Evolutionary conservation across 2,329 filamentous ascomycete genomes (phyloP).

Genomic region (Aspergillus piperis): DNA sequence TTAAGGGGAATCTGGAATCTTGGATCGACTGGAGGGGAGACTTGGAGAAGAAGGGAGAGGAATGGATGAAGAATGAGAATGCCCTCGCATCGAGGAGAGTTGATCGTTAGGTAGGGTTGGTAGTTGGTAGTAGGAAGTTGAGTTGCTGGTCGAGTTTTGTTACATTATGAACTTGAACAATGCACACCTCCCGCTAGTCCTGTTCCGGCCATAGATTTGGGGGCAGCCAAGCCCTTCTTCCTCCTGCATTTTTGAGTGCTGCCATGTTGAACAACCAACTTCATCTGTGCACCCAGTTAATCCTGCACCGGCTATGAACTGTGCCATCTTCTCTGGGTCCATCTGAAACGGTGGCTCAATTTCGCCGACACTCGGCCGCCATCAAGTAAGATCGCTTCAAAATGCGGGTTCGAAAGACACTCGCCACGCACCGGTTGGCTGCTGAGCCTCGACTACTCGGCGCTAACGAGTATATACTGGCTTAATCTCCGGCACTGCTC

Average conservation of each 20-base stretch:
- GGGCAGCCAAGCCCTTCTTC: too few species aligned
- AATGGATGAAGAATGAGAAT: neutral
- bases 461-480: constrained; percentile 1
- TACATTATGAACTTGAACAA: too few species aligned
- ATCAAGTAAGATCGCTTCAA: neutral
- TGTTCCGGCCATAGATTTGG: too few species aligned
- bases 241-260: too few species aligned
- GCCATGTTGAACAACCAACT: too few species aligned
- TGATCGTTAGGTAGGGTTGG: too few species aligned
- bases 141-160: too few species aligned
- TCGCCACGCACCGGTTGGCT: neutral
- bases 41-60: neutral
- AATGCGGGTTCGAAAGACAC: neutral
- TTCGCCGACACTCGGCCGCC: neutral
- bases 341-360: neutral
- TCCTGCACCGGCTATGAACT: too few species aligned
- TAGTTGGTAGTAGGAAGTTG: too few species aligned
- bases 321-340: neutral
- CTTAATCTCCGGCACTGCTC: constrained; percentile 2
- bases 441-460: neutral
- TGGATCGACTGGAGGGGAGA: neutral
- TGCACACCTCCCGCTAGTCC: too few species aligned
- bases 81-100: too few species aligned
- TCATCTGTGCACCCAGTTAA: too few species aligned
- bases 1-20: neutral